phyloP scores from a whole-genome alignment of 371 early-diverging fungal species.

The Choanephora cucurbitarum region DNA sequence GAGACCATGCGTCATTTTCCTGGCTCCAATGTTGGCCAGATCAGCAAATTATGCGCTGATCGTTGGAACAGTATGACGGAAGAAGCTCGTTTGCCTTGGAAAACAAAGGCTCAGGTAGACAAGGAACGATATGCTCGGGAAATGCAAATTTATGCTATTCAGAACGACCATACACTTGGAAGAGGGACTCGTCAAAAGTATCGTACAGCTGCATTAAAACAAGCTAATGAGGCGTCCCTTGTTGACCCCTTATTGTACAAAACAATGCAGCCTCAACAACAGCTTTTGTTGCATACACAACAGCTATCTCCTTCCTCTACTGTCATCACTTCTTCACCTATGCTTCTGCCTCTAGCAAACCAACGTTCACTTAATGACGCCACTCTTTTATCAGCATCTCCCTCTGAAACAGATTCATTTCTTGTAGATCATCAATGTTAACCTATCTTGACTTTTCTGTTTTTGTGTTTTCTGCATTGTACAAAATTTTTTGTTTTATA shows the following conservation, averaged over 20 bases:
- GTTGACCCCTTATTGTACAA: not conserved
- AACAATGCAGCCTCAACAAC: not conserved
- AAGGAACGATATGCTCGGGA: constrained; percentile 78
- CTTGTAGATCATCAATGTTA: too few species aligned
- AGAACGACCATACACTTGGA: constrained; percentile 46
- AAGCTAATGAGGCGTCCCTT: not conserved
- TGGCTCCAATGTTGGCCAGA: constrained; percentile 71
- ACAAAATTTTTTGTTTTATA: too few species aligned
- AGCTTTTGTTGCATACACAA: too few species aligned
- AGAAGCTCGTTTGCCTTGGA: constrained; percentile 62
- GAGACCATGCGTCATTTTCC: constrained; percentile 62
- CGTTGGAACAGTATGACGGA: constrained; percentile 69
- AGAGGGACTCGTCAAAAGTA: constrained; percentile 53
- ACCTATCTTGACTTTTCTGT: not conserved
- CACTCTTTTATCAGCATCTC: too few species aligned
- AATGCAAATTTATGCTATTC: constrained; percentile 63
- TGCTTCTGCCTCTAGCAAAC: too few species aligned
- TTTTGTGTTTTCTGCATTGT: not conserved
- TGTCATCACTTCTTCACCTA: not conserved
- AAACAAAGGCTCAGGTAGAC: constrained; percentile 64
- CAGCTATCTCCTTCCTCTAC: not conserved
- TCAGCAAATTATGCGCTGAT: constrained; percentile 70
- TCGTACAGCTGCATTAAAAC: constrained; percentile 15
- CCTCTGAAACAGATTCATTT: too few species aligned
- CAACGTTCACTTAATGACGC: too few species aligned